Evolutionary conservation across 1,284 basidiomycete species (phyloP), one percentile per base, ranked within the genome.

Genomic region (Tilletia indica): DNA sequence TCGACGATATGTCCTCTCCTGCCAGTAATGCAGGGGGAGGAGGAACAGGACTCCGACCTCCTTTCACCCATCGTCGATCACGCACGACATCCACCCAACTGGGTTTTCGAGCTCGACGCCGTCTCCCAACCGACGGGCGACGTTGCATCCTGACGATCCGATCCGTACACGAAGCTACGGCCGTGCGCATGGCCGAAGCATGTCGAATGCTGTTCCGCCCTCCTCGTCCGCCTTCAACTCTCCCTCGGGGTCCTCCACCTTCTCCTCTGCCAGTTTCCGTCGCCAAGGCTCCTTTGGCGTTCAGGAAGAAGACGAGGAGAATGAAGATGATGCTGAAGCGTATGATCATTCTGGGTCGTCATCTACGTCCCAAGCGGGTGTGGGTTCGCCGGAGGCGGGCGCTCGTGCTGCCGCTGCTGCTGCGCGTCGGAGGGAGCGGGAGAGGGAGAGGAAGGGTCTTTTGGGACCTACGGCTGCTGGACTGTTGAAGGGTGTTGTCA

Each of bases 401-500:
- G 42, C 42, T 8, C 42, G 42, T 45, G 42, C 42, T 45, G 42
- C 42, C 14, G 42, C 42, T 45, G 42, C 42, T 8, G 42, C 42
- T 45, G 42, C 42, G 42, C 42, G 42, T 45, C 42, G 42, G 42
- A 45, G 42, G 42, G 42, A 45, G 42, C 42, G 42, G 61, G 61
- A 42, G 36, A 64, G 36, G 34, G 73, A 70, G n/a, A 66, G 70
- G 38, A 67, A 72, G 39, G 80, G 80, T 51, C 76, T 82, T 21
- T 67, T 82, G 19, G 80, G 80, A 0, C 74, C 76, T 25, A 77
- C 79, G 1, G 76, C 77, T 11, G 72, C 77, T 4, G 74, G 76
- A 1, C 71, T 81, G 11, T 76, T 82, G 63, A 75, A 72, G 2
- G 77, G 78, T 58, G 78, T 81, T 71, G 77, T 82, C 67, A 77